phyloP scores from a whole-genome alignment of 345 rosid species.

The Eucalyptus curtisii region DNA sequence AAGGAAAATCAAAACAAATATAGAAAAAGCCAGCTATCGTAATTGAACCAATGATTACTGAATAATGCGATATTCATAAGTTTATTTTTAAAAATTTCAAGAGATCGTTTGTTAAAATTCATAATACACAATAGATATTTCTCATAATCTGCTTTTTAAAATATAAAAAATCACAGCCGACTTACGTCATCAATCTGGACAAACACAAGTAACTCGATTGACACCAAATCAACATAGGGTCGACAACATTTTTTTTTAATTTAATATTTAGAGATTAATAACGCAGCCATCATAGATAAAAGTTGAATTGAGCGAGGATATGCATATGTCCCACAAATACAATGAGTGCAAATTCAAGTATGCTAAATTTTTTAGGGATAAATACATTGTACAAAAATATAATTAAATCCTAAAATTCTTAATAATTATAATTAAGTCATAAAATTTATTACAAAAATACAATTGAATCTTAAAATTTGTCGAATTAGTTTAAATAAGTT shows the following conservation, averaged over 20 bases:
- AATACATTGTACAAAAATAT: no score
- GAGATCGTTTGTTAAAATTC: neutral
- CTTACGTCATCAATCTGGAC: neutral
- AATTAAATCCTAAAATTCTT: accelerated
- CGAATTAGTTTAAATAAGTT: accelerated
- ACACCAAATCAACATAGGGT: no score
- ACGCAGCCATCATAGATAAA: neutral
- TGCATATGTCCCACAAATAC: neutral
- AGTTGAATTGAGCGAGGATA: neutral
- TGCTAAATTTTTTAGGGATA: accelerated
- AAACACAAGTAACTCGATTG: neutral
- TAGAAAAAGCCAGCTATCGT: neutral
- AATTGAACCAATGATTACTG: neutral
- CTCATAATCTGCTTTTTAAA: neutral
- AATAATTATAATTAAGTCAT: no score
- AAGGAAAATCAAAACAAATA: no score
- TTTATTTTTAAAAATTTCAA: no score
- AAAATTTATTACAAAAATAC: accelerated
- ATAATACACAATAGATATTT: neutral
- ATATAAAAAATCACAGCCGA: neutral
- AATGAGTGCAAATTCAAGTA: accelerated
- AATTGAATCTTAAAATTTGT: accelerated
- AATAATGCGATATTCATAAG: neutral
- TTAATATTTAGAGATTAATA: no score
- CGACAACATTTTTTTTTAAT: no score